These are phyloP conservation scores for Petunia hybrid DNA, from an alignment of 305 asterid genomes.

Conservation along the genomic window DNA sequence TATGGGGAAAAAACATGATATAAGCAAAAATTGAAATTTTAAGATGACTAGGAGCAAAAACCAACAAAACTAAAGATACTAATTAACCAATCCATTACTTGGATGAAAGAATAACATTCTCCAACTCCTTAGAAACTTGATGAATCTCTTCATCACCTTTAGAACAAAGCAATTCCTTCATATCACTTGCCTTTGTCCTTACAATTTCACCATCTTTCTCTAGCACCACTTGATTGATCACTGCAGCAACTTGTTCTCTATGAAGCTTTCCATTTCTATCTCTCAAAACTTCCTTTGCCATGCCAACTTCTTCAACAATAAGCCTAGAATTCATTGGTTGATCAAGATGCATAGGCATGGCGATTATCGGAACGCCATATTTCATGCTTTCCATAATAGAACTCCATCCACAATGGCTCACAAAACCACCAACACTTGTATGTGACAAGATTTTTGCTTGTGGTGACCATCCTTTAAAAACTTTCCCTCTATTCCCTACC, in stretches of 20 bases:
- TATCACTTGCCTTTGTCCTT: conserved; percentile 8
- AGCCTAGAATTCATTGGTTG: conserved; percentile 33
- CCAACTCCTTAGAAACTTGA: conserved; percentile 22
- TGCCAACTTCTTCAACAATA: conserved; percentile 28
- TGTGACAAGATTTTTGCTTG: conserved; percentile 35
- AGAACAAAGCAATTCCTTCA: conserved; percentile 10
- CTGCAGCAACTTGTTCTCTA: conserved; percentile 10
- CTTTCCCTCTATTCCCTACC: conserved; percentile 33
- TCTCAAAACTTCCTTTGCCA: conserved; percentile 21
- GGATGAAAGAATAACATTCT: neutral
- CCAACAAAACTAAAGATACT: too few species aligned
- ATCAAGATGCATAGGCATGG: conserved; percentile 43
- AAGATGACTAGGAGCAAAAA: too few species aligned
- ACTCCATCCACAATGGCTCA: conserved; percentile 44
- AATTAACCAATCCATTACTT: too few species aligned
- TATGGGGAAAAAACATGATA: too few species aligned
- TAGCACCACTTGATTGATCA: conserved; percentile 21
- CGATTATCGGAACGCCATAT: conserved; percentile 40
- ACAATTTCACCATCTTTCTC: conserved; percentile 23
- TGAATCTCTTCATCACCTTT: conserved; percentile 34
- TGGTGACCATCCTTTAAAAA: conserved; percentile 38
- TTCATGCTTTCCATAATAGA: conserved; percentile 37
- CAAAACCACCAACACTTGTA: conserved; percentile 16
- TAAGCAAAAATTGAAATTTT: too few species aligned
- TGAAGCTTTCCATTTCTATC: conserved; percentile 20